Percentiles rank a stretch among this genome's conserved stretches.
Conservation (phyloP, 148 eudicot species). For the Salicornia ramosissima region DNA sequence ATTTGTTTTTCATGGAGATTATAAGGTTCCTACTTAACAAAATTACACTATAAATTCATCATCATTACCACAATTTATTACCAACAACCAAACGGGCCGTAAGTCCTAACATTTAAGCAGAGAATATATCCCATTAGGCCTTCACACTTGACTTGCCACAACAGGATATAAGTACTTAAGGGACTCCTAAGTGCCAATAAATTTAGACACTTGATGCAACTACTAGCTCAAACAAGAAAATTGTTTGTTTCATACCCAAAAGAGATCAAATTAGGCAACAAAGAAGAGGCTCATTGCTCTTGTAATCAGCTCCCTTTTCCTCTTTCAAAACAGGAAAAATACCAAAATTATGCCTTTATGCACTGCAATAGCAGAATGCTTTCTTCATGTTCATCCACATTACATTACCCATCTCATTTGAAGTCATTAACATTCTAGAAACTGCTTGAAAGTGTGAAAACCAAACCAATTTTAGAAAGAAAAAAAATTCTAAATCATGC, state of each 20-base stretch:
- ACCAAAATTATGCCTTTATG: constrained; percentile 2
- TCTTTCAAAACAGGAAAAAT: constrained; percentile 5
- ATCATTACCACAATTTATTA: too few species aligned
- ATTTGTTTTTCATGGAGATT: too few species aligned
- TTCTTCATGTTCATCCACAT: constrained; percentile 15
- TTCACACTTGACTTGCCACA: background rate
- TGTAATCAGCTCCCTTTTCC: background rate
- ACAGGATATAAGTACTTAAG: background rate
- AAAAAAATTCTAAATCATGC: too few species aligned
- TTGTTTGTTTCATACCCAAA: background rate
- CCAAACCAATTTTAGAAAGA: background rate
- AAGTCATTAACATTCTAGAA: too few species aligned
- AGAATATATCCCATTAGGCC: too few species aligned
- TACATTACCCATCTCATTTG: background rate
- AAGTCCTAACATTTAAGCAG: too few species aligned
- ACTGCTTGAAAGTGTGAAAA: background rate
- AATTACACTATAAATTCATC: too few species aligned
- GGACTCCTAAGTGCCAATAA: background rate
- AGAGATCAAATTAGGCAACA: background rate
- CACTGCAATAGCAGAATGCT: constrained; percentile 13
- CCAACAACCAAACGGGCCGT: too few species aligned
- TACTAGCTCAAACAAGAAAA: too few species aligned
- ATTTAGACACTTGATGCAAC: background rate
- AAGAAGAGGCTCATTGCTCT: background rate
- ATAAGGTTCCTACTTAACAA: too few species aligned